Percentiles rank a stretch among this genome's conserved stretches.
Evolutionary conservation across 2,329 filamentous ascomycete genomes (phyloP).

Genomic region (Aulographum hederae): DNA sequence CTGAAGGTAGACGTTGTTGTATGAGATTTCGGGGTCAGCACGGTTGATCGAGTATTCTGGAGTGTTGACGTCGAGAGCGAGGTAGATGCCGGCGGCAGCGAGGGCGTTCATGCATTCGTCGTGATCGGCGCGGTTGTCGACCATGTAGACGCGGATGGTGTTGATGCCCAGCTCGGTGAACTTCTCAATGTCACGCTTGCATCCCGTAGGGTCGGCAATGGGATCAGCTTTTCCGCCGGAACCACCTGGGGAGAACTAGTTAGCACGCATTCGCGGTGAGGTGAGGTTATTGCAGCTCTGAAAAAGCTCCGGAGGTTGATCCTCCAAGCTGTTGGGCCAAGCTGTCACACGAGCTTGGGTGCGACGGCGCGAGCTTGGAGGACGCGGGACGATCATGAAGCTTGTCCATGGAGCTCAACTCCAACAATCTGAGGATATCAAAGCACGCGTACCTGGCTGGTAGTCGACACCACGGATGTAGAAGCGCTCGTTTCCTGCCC

Average conservation of each 20-base stretch:
- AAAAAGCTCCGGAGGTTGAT: not conserved
- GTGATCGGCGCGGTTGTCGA: slow-evolving; percentile 72
- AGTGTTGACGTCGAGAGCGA: slow-evolving; percentile 84
- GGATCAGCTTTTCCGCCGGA: slow-evolving; percentile 38
- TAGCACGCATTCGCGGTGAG: not conserved
- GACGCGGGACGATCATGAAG: no score
- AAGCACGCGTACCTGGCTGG: slow-evolving; percentile 34
- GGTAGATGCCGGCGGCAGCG: slow-evolving; percentile 74
- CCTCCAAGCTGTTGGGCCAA: no score
- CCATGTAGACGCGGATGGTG: slow-evolving; percentile 79
- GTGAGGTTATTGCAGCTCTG: not conserved
- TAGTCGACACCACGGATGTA: slow-evolving; percentile 47
- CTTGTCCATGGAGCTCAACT: no score
- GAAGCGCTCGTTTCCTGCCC: slow-evolving; percentile 40
- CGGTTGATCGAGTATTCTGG: slow-evolving; percentile 80
- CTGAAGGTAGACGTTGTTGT: slow-evolving; percentile 48
- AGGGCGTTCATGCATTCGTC: slow-evolving; percentile 71
- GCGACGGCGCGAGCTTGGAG: no score
- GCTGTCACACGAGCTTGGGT: no score
- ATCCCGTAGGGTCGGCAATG: slow-evolving; percentile 50
- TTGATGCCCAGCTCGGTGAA: slow-evolving; percentile 82
- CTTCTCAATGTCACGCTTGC: slow-evolving; percentile 61
- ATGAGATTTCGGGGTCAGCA: slow-evolving; percentile 4
- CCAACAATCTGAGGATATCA: no score
- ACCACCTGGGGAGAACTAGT: slow-evolving; percentile 1